Conservation (phyloP, 164 flowering plant species). For the Vitis amurensis region DNA sequence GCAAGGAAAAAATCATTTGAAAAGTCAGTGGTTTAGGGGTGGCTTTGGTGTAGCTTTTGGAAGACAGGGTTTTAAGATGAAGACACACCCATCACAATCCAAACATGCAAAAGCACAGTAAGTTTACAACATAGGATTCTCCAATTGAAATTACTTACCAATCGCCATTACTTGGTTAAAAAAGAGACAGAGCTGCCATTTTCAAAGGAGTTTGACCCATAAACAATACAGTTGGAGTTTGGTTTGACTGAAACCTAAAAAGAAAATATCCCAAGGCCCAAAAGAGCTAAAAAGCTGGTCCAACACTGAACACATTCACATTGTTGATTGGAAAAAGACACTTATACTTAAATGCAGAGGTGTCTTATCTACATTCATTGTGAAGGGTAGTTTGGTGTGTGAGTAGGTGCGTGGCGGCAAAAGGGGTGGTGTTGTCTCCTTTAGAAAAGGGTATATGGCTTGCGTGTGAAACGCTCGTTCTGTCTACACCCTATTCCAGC, state of each 20-base stretch:
- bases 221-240: constrained; percentile 9
- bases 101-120: background rate
- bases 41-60: no score
- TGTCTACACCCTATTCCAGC: background rate
- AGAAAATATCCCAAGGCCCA: background rate
- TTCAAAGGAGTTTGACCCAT: constrained; percentile 13
- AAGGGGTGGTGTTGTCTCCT: constrained; percentile 5
- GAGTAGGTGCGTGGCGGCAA: constrained; percentile 26
- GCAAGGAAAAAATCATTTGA: no score
- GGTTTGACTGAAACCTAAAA: constrained; percentile 10
- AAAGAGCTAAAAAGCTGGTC: constrained; percentile 1
- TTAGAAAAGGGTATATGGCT: background rate
- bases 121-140: background rate
- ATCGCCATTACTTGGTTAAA: background rate
- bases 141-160: background rate
- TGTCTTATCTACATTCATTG: background rate
- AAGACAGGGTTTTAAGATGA: background rate
- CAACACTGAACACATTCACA: constrained; percentile 12
- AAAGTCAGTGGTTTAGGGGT: no score
- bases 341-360: background rate
- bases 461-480: background rate
- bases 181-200: background rate
- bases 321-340: constrained; percentile 2
- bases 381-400: constrained; percentile 13
- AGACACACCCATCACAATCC: background rate